Conservation (phyloP, 148 eudicot genomes). For the Rheum nobile region DNA sequence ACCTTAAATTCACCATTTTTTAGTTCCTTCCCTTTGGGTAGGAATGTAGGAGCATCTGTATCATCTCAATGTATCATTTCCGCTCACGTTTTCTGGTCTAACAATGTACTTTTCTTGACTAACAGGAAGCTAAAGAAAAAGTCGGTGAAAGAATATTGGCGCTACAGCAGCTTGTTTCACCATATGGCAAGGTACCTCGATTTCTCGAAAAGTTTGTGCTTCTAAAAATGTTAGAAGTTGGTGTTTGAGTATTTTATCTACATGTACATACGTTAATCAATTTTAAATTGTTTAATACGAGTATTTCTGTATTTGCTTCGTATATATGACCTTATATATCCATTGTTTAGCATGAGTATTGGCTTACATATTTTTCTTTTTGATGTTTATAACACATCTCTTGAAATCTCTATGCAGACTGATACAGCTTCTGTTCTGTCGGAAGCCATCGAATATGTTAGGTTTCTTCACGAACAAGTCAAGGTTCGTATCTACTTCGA, state of each 20-base stretch:
- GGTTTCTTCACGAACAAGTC: conserved; percentile 84
- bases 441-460: conserved; percentile 75
- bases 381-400: neutral
- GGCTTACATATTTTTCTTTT: neutral
- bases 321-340: no score
- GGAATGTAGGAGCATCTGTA: neutral
- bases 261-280: neutral
- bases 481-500: conserved; percentile 39
- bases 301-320: no score
- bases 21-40: no score
- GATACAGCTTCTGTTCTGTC: conserved; percentile 91
- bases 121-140: conserved; percentile 77
- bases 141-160: conserved; percentile 63
- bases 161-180: conserved; percentile 86
- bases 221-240: neutral
- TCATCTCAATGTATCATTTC: neutral
- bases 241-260: neutral
- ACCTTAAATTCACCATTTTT: neutral
- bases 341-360: neutral
- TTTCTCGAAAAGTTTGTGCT: neutral
- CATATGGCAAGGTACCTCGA: conserved; percentile 66
- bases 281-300: neutral
- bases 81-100: neutral
- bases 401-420: conserved; percentile 46
- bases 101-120: conserved; percentile 13